Evolutionary conservation across 2,329 filamentous ascomycete genomes (phyloP).

Genomic region (Ophiostoma ulmi): DNA sequence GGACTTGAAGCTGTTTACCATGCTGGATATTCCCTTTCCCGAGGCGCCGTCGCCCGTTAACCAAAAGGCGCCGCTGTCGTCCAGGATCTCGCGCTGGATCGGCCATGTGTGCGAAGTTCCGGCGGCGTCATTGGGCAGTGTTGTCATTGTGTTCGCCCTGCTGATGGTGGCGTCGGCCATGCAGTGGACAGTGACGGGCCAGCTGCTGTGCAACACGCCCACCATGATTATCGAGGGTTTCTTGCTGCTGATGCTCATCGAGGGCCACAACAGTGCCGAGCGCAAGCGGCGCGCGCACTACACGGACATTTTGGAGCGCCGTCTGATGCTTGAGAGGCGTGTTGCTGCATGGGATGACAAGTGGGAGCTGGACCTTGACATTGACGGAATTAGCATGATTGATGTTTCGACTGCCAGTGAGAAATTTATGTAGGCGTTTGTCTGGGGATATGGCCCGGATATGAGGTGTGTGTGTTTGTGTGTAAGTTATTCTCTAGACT

Average conservation of each 20-base stretch:
- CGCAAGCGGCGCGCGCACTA: slow-evolving; percentile 29
- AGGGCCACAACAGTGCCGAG: slow-evolving; percentile 31
- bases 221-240: slow-evolving; percentile 34
- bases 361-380: slow-evolving; percentile 18
- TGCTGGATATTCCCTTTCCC: neutral
- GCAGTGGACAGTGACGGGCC: slow-evolving; percentile 33
- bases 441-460: no score
- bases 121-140: slow-evolving; percentile 24
- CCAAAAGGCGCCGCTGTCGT: slow-evolving; percentile 24
- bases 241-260: slow-evolving; percentile 30
- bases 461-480: neutral
- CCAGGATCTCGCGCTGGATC: slow-evolving; percentile 29
- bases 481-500: neutral
- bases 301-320: slow-evolving; percentile 30
- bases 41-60: neutral
- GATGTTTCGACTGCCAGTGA: neutral
- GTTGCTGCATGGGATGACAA: slow-evolving; percentile 24
- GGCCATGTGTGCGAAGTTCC: slow-evolving; percentile 28
- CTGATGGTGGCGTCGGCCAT: slow-evolving; percentile 29
- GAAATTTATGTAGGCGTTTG: neutral
- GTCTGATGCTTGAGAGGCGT: slow-evolving; percentile 30
- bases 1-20: slow-evolving; percentile 27
- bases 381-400: neutral
- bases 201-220: slow-evolving; percentile 34
- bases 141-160: neutral